Evolutionary conservation across 2,329 filamentous ascomycete genomes (phyloP).

Genomic region (Calonectria ilicicola): DNA sequence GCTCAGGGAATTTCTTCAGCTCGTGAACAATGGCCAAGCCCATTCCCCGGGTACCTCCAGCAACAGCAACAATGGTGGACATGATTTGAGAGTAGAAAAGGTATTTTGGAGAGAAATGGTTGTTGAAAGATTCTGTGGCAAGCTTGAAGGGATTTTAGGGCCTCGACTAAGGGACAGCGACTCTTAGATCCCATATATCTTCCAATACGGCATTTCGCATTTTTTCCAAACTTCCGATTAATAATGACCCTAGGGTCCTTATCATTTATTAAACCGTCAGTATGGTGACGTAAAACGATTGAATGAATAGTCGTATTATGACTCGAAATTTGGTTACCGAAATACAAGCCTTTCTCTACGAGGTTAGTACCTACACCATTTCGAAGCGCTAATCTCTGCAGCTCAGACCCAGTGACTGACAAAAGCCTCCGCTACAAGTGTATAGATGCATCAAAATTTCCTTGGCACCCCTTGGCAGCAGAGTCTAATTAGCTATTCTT

Average conservation of each 20-base stretch:
- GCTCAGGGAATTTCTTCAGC: neutral
- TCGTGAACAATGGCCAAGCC: neutral
- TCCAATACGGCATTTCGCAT: neutral
- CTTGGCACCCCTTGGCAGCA: neutral
- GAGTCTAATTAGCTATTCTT: neutral
- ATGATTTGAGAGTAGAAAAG: neutral
- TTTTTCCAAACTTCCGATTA: neutral
- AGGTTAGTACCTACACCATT: conserved; percentile 3
- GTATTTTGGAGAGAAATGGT: neutral
- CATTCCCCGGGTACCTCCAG: neutral
- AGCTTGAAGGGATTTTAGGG: neutral
- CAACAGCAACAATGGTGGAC: neutral
- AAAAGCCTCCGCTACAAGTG: neutral
- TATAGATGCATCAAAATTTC: neutral
- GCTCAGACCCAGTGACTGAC: neutral
- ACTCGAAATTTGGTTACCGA: neutral
- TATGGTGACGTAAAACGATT: neutral
- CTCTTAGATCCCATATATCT: neutral
- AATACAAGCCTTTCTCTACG: neutral
- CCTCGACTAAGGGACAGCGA: no score
- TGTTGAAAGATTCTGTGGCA: neutral
- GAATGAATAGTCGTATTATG: neutral
- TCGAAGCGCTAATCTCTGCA: neutral
- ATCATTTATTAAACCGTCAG: neutral
- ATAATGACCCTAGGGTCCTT: neutral